These are phyloP conservation scores for Oenanthe javanica DNA, from an alignment of 140 eudicot species.

Conservation along the genomic window DNA sequence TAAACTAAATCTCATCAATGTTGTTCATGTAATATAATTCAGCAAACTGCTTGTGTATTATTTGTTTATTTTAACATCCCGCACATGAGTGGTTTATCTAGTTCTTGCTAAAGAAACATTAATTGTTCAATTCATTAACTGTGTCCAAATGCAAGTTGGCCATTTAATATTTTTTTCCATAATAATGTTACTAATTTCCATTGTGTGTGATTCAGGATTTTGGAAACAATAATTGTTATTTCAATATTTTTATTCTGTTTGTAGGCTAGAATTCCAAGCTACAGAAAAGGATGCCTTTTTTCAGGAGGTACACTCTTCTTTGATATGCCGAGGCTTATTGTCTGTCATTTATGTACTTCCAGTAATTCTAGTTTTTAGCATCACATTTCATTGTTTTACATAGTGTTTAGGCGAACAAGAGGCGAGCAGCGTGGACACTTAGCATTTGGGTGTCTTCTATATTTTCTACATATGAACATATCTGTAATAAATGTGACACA, in stretches of 20 bases:
- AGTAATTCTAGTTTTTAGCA: not conserved
- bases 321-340: slow-evolving; percentile 6
- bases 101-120: not conserved
- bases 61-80: not conserved
- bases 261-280: slow-evolving; percentile 81
- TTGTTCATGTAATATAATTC: not conserved
- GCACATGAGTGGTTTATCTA: not conserved
- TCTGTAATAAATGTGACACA: too few species aligned
- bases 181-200: not conserved
- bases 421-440: not conserved
- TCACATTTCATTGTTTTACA: not conserved
- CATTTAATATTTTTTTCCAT: not conserved
- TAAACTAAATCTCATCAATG: not conserved
- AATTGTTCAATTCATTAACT: not conserved
- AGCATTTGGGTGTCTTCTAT: not conserved
- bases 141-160: not conserved
- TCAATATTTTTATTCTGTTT: not conserved
- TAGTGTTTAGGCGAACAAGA: not conserved
- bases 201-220: not conserved
- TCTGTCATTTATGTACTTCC: not conserved
- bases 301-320: slow-evolving; percentile 46
- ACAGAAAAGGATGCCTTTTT: slow-evolving; percentile 73
- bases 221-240: not conserved
- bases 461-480: too few species aligned
- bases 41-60: not conserved